Conservation (phyloP, 1,284 basidiomycete species). For the Ceratobasidium sp. region DNA sequence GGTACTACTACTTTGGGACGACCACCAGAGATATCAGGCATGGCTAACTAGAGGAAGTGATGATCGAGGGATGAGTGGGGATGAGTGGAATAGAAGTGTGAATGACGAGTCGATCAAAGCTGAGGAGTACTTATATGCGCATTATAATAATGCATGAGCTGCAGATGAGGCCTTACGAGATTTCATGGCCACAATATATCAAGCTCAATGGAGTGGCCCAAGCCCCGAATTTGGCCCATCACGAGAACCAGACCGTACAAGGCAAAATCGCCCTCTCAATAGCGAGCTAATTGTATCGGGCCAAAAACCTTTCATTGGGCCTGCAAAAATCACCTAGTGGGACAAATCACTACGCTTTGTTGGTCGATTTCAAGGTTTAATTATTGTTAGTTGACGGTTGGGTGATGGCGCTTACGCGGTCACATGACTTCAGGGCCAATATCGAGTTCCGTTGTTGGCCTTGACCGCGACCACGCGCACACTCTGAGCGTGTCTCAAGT, state of each 20-base stretch:
- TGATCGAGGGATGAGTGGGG: no score
- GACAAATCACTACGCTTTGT: neutral
- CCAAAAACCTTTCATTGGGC: neutral
- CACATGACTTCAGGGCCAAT: neutral
- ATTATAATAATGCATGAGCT: no score
- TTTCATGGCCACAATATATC: no score
- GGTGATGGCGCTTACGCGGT: neutral
- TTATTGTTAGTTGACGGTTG: neutral
- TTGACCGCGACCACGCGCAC: slow-evolving; percentile 28
- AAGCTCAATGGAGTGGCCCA: no score
- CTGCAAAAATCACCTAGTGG: neutral
- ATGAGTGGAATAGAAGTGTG: no score
- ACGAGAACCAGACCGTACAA: no score
- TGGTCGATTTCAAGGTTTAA: slow-evolving; percentile 16
- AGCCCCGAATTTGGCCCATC: no score
- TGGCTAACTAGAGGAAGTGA: neutral
- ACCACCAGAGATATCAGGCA: neutral
- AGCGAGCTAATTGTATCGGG: no score
- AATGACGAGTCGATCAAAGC: no score
- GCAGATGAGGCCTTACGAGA: no score
- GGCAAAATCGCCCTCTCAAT: no score
- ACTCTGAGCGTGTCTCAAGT: neutral
- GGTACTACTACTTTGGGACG: neutral
- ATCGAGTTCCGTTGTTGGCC: neutral
- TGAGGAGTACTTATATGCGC: no score